Evolutionary conservation across 129 eudicot species (phyloP), one percentile per base, ranked within the genome.

Genomic region (Gnaphalium uliginosum): DNA sequence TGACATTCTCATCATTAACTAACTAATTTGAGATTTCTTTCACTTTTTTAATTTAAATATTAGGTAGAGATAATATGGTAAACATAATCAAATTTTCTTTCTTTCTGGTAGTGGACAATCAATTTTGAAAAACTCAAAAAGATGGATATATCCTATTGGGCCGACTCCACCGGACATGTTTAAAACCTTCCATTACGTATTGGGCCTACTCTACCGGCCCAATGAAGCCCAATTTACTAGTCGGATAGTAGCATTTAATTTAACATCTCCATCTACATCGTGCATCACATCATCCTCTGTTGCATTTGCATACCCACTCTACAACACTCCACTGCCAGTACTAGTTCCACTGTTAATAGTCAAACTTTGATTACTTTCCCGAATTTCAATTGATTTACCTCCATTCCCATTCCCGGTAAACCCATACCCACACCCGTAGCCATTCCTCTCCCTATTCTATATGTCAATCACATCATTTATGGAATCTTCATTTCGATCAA

Each of bases 401-500:
- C 72, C 77, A 78, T 68, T 56, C 24, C 50, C 59, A 30, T 46
- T 39, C 46, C 46, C 46, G 14, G 46, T 14, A 46, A 46, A 69
- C 26, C 35, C 60, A 18, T 62, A 74, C 43, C 78, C 71, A 27
- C 65, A 50, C 65, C 65, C 46, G 39, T 37, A 76, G 21, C 10
- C 30, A 2, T 60, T 24, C 29, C 27, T 29, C 71, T 1, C 51
- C 0, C 53, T 46, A 46, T 46, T 39, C 30, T 53, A 57, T 33
- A 39, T 69, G 65, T 71, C 77, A 71, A 79, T 79, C 83, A 79
- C 65, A 78, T 78, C 82, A 78, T 11, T 43, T 71, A 37, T 63
- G 72, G 73, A 79, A 79, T 79, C 83, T 72, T 14, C 82, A 46
- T 74, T 6, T 66, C 72, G 67, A 79, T 51, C 56, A 25, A 22